Evolutionary conservation across 2,329 filamentous ascomycete genomes (phyloP), one percentile per base, ranked within the genome.

Genomic region (Rhinocladiella similis): DNA sequence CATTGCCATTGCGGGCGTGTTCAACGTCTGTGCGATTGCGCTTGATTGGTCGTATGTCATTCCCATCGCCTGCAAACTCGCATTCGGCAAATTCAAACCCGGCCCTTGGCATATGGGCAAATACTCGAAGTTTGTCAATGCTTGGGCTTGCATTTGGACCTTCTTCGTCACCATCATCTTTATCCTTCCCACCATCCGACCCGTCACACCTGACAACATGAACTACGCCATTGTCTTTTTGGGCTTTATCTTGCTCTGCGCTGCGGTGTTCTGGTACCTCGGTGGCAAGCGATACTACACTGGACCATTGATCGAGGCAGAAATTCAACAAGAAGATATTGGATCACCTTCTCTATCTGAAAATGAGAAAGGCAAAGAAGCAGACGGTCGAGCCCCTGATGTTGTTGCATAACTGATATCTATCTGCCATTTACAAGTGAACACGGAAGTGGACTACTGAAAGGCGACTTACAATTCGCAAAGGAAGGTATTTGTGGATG

Each of bases 141-240:
- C 67, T 2, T 80, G 74, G 73, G 78, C 79, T 20, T 77, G 75
- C 63, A 60, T 73, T 16, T 83, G 80, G 80, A 82, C 79, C 1
- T 56, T 76, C 1, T 83, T 83, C 63, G 78, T 80, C 39, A 75
- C 72, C 38, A 72, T 82, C 62, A 81, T 83, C 59, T 82, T 83
- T 70, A 66, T 83, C 60, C 72, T 82, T 60, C 80, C 80, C 1
- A 81, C 78, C 0, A 68, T 68, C 10, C 68, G 70, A 56, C 80
- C 80, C 0, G 78, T 80, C 20, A 71, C 69, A 1, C 68, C 77
- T 9, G 69, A 73, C 25, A 81, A 72, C 55, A 83, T 83, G 80
- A 82, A 82, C 69, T 83, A 82, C 64, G 79, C 80, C n/a, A 71
- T 75, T 33, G 79, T 77, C 12, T 80, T 80, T 62, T 63, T 82